These are phyloP conservation scores for Phallus indusiatus DNA, from an alignment of 768 basidiomycete genomes.

Conservation along the genomic window DNA sequence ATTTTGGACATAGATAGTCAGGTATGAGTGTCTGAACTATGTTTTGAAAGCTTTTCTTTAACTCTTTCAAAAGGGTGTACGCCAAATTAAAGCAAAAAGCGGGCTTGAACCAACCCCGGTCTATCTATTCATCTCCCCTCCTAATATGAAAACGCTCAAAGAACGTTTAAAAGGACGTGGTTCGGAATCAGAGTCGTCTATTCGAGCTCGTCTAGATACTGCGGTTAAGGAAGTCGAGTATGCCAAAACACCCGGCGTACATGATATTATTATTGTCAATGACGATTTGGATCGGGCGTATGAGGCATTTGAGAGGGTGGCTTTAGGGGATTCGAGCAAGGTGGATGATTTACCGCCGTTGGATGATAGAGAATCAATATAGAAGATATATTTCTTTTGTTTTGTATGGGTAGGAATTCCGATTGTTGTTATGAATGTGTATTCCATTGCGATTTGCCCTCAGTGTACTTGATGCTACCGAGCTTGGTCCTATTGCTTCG, in stretches of 20 bases:
- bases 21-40: slow-evolving; percentile 32
- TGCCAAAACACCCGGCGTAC: slow-evolving; percentile 63
- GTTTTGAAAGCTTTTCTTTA: not conserved
- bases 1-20: slow-evolving; percentile 95
- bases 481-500: no score
- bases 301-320: slow-evolving; percentile 61
- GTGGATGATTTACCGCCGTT: slow-evolving; percentile 62
- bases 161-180: slow-evolving; percentile 67
- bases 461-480: no score
- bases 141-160: slow-evolving; percentile 61
- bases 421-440: no score
- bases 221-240: slow-evolving; percentile 77
- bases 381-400: no score
- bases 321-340: slow-evolving; percentile 52
- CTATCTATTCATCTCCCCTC: slow-evolving; percentile 89
- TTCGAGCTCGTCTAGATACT: slow-evolving; percentile 66
- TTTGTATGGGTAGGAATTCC: no score
- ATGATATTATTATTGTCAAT: slow-evolving; percentile 84
- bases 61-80: slow-evolving; percentile 59
- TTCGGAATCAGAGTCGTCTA: slow-evolving; percentile 68
- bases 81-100: slow-evolving; percentile 74
- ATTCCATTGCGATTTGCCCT: no score
- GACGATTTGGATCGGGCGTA: slow-evolving; percentile 84
- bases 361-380: not conserved
- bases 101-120: slow-evolving; percentile 56